Percentiles rank a stretch among this genome's conserved stretches.
Evolutionary conservation across 371 early-diverging fungal genomes (phyloP).

Genomic region (Mucor velutinosus): DNA sequence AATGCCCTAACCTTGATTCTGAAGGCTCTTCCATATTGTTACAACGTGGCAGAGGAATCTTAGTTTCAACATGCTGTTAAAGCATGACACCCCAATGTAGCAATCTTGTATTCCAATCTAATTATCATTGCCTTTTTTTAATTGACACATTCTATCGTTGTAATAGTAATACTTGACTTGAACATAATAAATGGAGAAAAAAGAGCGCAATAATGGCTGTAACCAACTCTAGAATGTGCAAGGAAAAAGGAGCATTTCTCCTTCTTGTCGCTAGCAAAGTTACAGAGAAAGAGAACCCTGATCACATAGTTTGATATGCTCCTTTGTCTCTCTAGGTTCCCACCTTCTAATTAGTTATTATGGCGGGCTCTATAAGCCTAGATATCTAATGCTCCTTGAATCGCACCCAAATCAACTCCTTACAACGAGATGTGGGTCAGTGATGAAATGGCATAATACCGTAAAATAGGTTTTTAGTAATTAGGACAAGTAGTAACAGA

Average conservation of each 20-base stretch:
- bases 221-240: neutral
- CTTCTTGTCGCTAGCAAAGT: neutral
- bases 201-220: slow-evolving; percentile 1
- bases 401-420: neutral
- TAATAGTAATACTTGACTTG: slow-evolving; percentile 1
- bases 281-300: neutral
- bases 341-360: slow-evolving; percentile 14
- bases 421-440: slow-evolving; percentile 1
- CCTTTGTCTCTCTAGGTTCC: slow-evolving; percentile 1
- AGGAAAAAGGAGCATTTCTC: slow-evolving; percentile 2
- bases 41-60: neutral
- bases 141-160: slow-evolving; percentile 6
- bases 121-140: neutral
- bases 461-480: neutral
- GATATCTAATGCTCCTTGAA: neutral
- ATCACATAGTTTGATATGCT: neutral
- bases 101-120: neutral
- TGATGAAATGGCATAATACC: neutral
- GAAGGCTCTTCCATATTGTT: neutral
- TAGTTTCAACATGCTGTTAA: slow-evolving; percentile 1
- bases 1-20: neutral
- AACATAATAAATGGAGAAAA: neutral
- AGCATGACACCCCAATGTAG: neutral
- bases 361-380: slow-evolving; percentile 3
- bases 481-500: neutral